Evolutionary conservation across 75 land plant species (phyloP), one percentile per base, ranked within the genome.

Genomic region (Cunninghamia lanceolata): DNA sequence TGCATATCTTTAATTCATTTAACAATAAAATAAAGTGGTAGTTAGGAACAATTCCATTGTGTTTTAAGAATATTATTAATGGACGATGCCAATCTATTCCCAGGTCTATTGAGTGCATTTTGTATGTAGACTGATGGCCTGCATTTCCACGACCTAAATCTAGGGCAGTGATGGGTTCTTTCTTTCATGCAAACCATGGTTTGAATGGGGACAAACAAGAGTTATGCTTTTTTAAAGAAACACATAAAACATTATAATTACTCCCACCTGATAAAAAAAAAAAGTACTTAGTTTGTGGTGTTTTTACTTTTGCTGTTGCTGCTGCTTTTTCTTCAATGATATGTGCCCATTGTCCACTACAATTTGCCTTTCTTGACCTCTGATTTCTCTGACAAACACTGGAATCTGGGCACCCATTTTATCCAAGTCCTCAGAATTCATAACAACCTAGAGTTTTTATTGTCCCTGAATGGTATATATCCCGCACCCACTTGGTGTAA

Each of bases 241-340:
- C 76, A 30, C 39, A 77, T 77, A 36, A 17, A 36, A 39, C 42
- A 77, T 21, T 45, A 80, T 80, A 50, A 80, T 80, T 80, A 80
- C 82, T 16, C 82, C 82, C 82, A 45, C 82, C 82, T n/a, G 68
- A 59, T 80, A 16, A 76, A 21, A 79, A 79, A 80, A 80, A 25
- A 25, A 30, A 80, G 82, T 25, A 40, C 82, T 45, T 3, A 45
- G 82, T 76, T 45, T 25, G 30, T 45, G 50, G 46, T 45, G 13
- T 80, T 80, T 80, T 80, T 43, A 80, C 82, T 80, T 80, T 80
- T 43, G 46, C 46, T 45, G 14, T 43, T 80, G 30, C 30, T 45
- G 82, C 32, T 45, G n/a, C 82, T 40, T 80, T 43, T 42, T 80
- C 82, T 28, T 42, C 47, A 3, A 80, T 43, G 47, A 40, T 38